Base-by-base conservation (phyloP, 164 flowering plant genomes). In the Tinospora cordifolia region DNA sequence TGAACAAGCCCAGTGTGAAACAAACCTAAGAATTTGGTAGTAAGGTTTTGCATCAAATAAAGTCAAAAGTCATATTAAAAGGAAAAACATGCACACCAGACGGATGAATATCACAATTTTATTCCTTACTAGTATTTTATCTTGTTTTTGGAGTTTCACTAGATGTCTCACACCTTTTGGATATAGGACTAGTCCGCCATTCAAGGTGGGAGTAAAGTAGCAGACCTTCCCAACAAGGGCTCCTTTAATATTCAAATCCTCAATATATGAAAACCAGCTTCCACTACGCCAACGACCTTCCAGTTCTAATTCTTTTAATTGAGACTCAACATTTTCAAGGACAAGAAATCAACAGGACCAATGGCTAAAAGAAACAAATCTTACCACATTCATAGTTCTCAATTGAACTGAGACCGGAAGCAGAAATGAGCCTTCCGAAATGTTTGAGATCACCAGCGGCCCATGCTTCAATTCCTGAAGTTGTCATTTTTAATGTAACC, bases 381-480 rank as follows among this genome's bases (percentile, higher is more conserved):
- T 72, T 84, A 92, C 97, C 98, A 67, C 96, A 86, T 79, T 94
- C 99, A 69, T 94, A 94, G 83, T 94, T 94, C 75, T 86, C 41
- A 70, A 94, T 90, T 58, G 99, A 94, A 80, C 99, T 94, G 64
- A 84, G 81, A 65, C 97, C 99, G 41, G 99, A 94, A 39, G 85
- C 90, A 19, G 97, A 80, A 30, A 94, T 84, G 19, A 94, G 88
- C 78, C 81, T 76, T 72, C 97, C 99, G 71, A 94, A 89, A 1
- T 86, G 89, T 75, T 86, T 82, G 62, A 90, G 41, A 1, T 80
- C 82, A 13, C 97, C 97, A 57, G 85, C 77, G 73, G 87, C 84
- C 99, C 99, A 92, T 69, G 92, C 91, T 75, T 90, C 86, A 67
- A 92, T 72, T 65, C 99, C 97, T 90, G 81, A 54, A 57, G 72